Evolutionary conservation across 495 filamentous ascomycete genomes (phyloP), one percentile per base, ranked within the genome.

Genomic region (Neurospora sp.): DNA sequence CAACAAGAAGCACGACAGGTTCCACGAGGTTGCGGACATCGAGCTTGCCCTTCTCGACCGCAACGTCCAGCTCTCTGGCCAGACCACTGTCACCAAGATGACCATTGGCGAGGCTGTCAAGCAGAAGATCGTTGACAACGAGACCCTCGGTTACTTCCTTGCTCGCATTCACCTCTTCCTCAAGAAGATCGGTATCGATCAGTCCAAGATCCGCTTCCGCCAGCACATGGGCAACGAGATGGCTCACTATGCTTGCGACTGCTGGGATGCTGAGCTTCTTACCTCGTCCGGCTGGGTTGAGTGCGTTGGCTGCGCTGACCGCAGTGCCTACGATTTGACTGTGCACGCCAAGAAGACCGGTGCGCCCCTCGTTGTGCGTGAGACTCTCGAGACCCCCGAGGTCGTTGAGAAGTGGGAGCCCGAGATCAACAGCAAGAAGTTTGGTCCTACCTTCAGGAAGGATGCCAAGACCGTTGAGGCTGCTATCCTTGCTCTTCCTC

Each of bases 111-210:
- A 93, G 78, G 92, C 92, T 38, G 92, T 95, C 38, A 84, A 88
- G 80, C 84, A 83, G 27, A 86, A 87, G 10, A 77, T 92, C 20
- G 91, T 95, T 11, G 91, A 95, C 80, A 95, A 93, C 82, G 92
- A 95, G 84, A 94, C 92, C 2, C 86, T 95, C n/a, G 93, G 92
- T 69, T 95, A 95, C 84, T 95, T 95, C 85, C 85, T 95, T 41
- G 93, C 89, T 66, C 88, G 92, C 66, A 94, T 94, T 74, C 90
- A 91, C 73, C 84, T 88, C 27, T 95, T 94, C 87, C 84, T 95
- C 44, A 75, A 87, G 72, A 90, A 88, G 79, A 83, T 95, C 54
- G 93, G 93, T 75, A 83, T 91, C 12, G 91, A 95, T 78, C 82
- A 83, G 76, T 84, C 79, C 70, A 94, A 94, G 84, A 85, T 95